Evolutionary conservation across 1,139 yeast genomes (phyloP).

Genomic region (Arxiozyma heterogenica): DNA sequence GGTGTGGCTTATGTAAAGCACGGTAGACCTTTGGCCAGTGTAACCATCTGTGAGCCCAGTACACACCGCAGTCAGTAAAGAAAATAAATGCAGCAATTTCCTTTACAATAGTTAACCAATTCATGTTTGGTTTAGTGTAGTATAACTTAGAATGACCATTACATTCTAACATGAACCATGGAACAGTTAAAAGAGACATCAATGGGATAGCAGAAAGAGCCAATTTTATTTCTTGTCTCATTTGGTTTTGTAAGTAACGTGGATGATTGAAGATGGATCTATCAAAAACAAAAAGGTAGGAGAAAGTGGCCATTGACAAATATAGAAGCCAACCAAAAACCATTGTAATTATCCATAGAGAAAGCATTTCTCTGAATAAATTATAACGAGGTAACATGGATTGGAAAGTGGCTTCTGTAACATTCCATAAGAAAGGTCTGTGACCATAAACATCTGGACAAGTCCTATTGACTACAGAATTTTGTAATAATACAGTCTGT

Average conservation of each 20-base stretch:
- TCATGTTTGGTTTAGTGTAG: conserved; percentile 37
- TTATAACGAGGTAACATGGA: conserved; percentile 67
- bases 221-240: conserved; percentile 68
- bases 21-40: conserved; percentile 89
- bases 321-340: conserved; percentile 80
- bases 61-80: conserved; percentile 90
- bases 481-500: not conserved
- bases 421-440: conserved; percentile 40
- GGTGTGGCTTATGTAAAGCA: conserved; percentile 91
- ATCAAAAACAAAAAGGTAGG: conserved; percentile 75
- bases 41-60: conserved; percentile 81
- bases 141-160: conserved; percentile 77
- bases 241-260: conserved; percentile 86
- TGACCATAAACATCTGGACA: conserved; percentile 39
- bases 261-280: conserved; percentile 90
- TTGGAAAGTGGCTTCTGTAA: conserved; percentile 45
- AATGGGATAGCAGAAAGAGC: conserved; percentile 76
- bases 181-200: conserved; percentile 80
- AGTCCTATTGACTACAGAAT: not conserved
- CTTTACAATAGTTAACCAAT: conserved; percentile 52
- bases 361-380: conserved; percentile 56
- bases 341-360: conserved; percentile 64
- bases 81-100: conserved; percentile 74
- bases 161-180: conserved; percentile 79
- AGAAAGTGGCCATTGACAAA: conserved; percentile 61